Percentiles rank a stretch among this genome's conserved stretches.
Conservation (phyloP, 2,329 filamentous ascomycete genomes). For the Ceratocystis huliohia region DNA sequence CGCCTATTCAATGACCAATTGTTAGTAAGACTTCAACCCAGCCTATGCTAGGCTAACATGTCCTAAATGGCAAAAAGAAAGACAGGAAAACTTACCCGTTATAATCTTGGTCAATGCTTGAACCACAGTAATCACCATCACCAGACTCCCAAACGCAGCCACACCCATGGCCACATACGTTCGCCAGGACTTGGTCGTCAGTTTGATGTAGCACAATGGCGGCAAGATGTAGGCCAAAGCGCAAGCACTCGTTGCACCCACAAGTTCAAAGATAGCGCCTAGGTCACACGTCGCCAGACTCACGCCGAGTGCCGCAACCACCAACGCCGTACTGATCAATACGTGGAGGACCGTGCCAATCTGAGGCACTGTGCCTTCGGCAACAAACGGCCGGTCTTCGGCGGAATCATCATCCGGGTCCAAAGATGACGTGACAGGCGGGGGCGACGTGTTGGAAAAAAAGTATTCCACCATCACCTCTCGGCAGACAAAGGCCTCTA, state of each 20-base stretch:
- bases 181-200: conserved; percentile 64
- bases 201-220: conserved; percentile 86
- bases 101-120: conserved; percentile 60
- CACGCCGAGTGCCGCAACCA: conserved; percentile 64
- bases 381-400: conserved; percentile 18
- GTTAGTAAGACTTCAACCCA: neutral
- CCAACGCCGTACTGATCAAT: conserved; percentile 70
- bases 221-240: conserved; percentile 91
- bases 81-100: conserved; percentile 30
- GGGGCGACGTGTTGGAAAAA: conserved; percentile 32
- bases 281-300: conserved; percentile 84
- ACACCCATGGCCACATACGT: conserved; percentile 58
- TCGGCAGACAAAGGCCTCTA: conserved; percentile 94
- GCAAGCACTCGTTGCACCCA: conserved; percentile 88
- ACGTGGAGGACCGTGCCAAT: conserved; percentile 60
- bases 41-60: too few relatives aligned
- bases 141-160: conserved; percentile 65
- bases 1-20: neutral
- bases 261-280: conserved; percentile 86
- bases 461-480: conserved; percentile 90
- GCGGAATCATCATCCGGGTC: conserved; percentile 11
- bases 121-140: conserved; percentile 70
- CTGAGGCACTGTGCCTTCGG: conserved; percentile 18
- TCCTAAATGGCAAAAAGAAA: too few relatives aligned
- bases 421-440: neutral